phyloP scores from a whole-genome alignment of 441 rosid genomes.

The Populus hybrid region DNA sequence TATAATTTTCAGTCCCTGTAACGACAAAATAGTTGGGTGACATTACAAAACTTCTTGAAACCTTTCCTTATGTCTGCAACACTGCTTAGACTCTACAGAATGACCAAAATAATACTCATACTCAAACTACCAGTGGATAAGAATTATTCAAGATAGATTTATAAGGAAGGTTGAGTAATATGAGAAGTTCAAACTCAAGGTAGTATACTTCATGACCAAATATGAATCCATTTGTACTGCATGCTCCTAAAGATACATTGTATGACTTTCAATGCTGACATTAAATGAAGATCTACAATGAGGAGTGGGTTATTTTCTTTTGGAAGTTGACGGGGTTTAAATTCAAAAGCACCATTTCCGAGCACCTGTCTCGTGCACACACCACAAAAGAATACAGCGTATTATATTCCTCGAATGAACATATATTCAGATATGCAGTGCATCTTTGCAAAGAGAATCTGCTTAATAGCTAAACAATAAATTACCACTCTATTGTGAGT shows the following conservation, averaged over 20 bases:
- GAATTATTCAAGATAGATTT: not conserved
- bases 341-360: not conserved
- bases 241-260: not conserved
- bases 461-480: not conserved
- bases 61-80: not conserved
- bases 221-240: not conserved
- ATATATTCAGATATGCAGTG: not conserved
- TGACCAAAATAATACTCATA: not conserved
- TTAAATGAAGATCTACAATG: not conserved
- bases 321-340: not conserved
- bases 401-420: not conserved
- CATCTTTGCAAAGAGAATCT: not conserved
- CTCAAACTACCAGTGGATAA: no score
- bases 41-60: not conserved
- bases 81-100: not conserved
- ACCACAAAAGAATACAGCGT: not conserved
- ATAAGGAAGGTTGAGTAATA: not conserved
- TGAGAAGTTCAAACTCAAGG: not conserved
- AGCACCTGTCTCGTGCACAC: not conserved
- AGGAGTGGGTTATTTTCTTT: not conserved
- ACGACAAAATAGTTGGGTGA: not conserved
- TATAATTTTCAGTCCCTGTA: not conserved
- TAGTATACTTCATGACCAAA: not conserved
- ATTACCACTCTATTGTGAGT: not conserved
- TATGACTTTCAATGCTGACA: not conserved